Base-by-base conservation (phyloP, 257 asterid species). In the Penstemon eatonii region DNA sequence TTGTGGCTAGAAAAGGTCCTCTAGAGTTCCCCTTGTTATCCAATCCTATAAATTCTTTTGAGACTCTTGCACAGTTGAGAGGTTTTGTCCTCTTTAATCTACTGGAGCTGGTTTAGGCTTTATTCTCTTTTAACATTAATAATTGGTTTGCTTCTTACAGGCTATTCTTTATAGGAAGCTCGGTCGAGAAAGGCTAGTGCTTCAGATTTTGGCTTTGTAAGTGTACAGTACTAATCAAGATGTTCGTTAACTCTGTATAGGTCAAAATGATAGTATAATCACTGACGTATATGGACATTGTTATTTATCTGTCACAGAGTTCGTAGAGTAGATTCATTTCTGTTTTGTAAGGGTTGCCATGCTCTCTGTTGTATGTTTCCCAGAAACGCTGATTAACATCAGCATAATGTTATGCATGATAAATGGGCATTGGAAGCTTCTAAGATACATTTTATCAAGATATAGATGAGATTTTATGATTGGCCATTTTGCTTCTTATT, bases 161-260 rank as follows among this genome's bases (percentile, higher is more conserved):
- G 99, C 99, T 83, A 88, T 93, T 80, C 94, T 93, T 36, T 88
- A 90, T 76, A 74, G 97, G 83, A 90, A 89, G 85, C 99, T 93
- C 62, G 99, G 99, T 62, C 97, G 85, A 77, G 99, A 93, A 79
- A 75, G 88, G 12, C 72, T 80, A 52, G 99, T 91, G 69, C 89
- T 93, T 59, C 89, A 90, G 81, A 93, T 88, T 62, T 72, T 93
- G 83, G 99, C 99, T 70, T 75, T 88, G 99, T 93, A 84, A 81
- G 97, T 80, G 71, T 50, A 55, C 56, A 19, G 59, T 69, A 46
- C 56, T 49, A 12, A 19, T 53, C 60, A 12, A 43, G 12, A 51
- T 56, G 51, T 45, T 46, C 3, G 11, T 13, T 49, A 12, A 46
- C 12, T 3, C 54, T 49, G 5, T 25, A 36, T 7, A 6, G 25